phyloP scores from a whole-genome alignment of 352 stramenopile genomes.

The Phytophthora parvispora region DNA sequence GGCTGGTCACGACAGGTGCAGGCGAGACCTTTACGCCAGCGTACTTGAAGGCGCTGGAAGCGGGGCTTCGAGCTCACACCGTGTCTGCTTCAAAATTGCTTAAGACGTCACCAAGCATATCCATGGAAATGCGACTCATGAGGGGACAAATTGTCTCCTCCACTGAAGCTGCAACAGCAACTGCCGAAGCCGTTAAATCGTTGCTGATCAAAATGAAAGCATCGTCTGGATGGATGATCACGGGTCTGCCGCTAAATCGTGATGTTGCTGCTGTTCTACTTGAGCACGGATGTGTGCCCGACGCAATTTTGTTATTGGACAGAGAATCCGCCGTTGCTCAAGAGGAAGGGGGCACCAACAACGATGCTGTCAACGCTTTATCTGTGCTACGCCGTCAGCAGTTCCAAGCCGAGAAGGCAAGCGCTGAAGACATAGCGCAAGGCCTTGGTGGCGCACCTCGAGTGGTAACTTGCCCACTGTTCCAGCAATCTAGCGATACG shows the following conservation, averaged over 20 bases:
- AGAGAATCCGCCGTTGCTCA: slow-evolving; percentile 25
- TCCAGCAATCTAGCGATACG: slow-evolving; percentile 35
- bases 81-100: slow-evolving; percentile 45
- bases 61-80: slow-evolving; percentile 19
- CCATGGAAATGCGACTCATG: slow-evolving; percentile 52
- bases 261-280: slow-evolving; percentile 48
- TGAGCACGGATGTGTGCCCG: slow-evolving; percentile 55
- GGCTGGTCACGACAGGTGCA: slow-evolving; percentile 42
- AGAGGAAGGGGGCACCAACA: slow-evolving; percentile 11
- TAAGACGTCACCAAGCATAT: slow-evolving; percentile 31
- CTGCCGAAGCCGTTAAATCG: slow-evolving; percentile 26
- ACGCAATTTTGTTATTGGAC: slow-evolving; percentile 59
- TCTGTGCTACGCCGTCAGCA: slow-evolving; percentile 33
- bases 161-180: slow-evolving; percentile 26
- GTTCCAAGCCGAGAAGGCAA: slow-evolving; percentile 33
- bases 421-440: slow-evolving; percentile 20
- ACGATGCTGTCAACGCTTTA: slow-evolving; percentile 9
- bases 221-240: slow-evolving; percentile 56
- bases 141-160: slow-evolving; percentile 41
- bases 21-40: slow-evolving; percentile 25
- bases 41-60: slow-evolving; percentile 27
- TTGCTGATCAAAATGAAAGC: slow-evolving; percentile 19
- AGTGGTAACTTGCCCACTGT: slow-evolving; percentile 38
- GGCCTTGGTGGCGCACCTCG: slow-evolving; percentile 16
- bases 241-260: slow-evolving; percentile 50